Percentiles rank a stretch among this genome's conserved stretches.
phyloP scores from a whole-genome alignment of 495 filamentous ascomycete species.

The Evansstolkia leycettana region DNA sequence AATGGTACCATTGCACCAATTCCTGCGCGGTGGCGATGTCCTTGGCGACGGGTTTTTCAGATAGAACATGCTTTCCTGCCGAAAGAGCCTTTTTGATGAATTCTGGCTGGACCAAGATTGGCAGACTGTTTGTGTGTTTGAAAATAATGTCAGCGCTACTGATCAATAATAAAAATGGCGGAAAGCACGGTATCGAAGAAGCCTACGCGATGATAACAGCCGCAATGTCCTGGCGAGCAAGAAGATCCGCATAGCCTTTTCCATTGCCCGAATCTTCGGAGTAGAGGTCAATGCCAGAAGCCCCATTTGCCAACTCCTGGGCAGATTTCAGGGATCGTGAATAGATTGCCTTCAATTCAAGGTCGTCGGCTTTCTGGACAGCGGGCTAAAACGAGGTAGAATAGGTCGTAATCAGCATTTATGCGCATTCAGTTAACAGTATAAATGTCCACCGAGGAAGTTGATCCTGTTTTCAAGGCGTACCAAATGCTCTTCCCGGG shows the following conservation, averaged over 20 bases:
- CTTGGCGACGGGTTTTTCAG: constrained; percentile 73
- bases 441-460: too few relatives aligned
- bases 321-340: constrained; percentile 46
- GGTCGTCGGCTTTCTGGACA: constrained; percentile 27
- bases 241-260: constrained; percentile 43
- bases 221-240: constrained; percentile 50
- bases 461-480: too few relatives aligned
- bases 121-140: constrained; percentile 46
- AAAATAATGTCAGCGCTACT: constrained; percentile 30
- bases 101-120: constrained; percentile 24
- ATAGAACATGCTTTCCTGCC: constrained; percentile 68
- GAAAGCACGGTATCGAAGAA: too few relatives aligned
- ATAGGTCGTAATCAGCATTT: constrained; percentile 15
- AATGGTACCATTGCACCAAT: constrained; percentile 49
- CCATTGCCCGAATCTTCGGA: constrained; percentile 48
- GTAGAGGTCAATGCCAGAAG: constrained; percentile 38
- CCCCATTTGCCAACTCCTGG: constrained; percentile 22
- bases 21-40: constrained; percentile 49
- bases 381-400: constrained; percentile 40
- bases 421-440: too few relatives aligned
- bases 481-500: constrained; percentile 31
- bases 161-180: constrained; percentile 5
- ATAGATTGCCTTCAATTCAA: constrained; percentile 48
- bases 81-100: constrained; percentile 37
- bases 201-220: constrained; percentile 61